phyloP scores from a whole-genome alignment of 768 basidiomycete genomes.

The Podaxis rugospora region DNA sequence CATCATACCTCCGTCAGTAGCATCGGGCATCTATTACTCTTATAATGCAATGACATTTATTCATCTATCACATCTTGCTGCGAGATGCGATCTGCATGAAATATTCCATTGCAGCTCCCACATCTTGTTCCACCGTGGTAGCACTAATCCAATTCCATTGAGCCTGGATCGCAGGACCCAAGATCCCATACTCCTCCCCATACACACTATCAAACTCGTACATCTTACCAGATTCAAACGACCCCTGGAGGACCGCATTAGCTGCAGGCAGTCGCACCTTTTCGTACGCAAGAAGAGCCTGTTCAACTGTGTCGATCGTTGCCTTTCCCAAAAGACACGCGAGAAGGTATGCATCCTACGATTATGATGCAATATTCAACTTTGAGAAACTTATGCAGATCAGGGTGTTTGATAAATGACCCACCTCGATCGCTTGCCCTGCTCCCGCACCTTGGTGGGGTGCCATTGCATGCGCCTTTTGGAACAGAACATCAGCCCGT shows the following conservation, averaged over 20 bases:
- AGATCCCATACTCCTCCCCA: conserved; percentile 28
- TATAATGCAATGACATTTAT: conserved; percentile 2
- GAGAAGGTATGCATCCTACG: conserved; percentile 24
- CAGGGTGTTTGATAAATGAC: not conserved
- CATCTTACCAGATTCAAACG: conserved; percentile 31
- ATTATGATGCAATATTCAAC: conserved; percentile 16
- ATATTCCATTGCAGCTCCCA: conserved; percentile 13
- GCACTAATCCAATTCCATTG: conserved; percentile 41
- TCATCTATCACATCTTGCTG: not conserved
- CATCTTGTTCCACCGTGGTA: conserved; percentile 29
- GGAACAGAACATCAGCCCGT: not conserved
- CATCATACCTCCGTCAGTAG: conserved; percentile 4
- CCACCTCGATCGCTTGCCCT: conserved; percentile 43
- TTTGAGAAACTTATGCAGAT: conserved; percentile 12
- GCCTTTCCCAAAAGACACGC: not conserved
- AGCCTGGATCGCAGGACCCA: conserved; percentile 35
- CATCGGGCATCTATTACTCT: not conserved
- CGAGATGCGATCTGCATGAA: conserved; percentile 4
- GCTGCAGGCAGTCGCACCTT: conserved; percentile 28
- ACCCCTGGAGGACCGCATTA: conserved; percentile 27
- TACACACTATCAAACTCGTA: conserved; percentile 33
- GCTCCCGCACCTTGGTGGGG: conserved; percentile 46
- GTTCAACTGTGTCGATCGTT: not conserved
- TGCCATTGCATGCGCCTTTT: conserved; percentile 39
- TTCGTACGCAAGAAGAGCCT: conserved; percentile 14